A percentile compares a stretch with the other conserved stretches of the same genome.
Conservation (phyloP, 441 rosid species). For the Melastoma candidum region DNA sequence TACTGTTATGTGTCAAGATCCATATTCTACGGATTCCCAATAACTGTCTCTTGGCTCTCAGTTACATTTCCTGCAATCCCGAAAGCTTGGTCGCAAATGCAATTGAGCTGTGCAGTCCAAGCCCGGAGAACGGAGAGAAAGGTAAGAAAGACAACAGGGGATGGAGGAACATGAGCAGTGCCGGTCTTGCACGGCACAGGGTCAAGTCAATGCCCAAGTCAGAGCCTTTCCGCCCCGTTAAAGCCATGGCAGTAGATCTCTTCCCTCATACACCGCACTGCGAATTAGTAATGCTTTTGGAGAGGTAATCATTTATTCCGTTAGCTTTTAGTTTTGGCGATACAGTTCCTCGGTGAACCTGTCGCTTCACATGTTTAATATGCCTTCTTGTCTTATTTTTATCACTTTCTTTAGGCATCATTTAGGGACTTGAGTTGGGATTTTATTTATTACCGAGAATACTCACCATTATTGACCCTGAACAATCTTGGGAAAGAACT, state of each 20-base stretch:
- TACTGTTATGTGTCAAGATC: neutral
- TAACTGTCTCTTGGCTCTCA: constrained; percentile 14
- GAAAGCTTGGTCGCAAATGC: constrained; percentile 87
- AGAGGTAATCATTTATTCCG: constrained; percentile 31
- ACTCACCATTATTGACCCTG: no score
- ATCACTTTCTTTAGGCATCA: no score
- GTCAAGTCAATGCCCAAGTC: constrained; percentile 85
- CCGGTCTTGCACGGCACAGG: constrained; percentile 79
- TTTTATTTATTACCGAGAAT: no score
- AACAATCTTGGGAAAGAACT: no score
- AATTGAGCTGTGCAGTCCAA: constrained; percentile 86
- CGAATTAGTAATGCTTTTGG: constrained; percentile 91
- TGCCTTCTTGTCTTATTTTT: no score
- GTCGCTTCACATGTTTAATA: no score
- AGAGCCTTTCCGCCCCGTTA: constrained; percentile 80
- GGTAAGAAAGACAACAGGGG: constrained; percentile 52
- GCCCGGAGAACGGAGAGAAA: constrained; percentile 50
- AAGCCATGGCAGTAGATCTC: constrained; percentile 95
- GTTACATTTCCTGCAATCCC: constrained; percentile 95
- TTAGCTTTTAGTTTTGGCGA: no score
- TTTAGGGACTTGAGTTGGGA: no score
- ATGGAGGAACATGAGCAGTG: constrained; percentile 64
- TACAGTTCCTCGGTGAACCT: no score
- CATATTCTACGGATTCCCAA: neutral
- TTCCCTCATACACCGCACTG: constrained; percentile 90